These are phyloP conservation scores for Grosmannia serpens DNA, from an alignment of 2,329 filamentous ascomycete species.

Conservation along the genomic window DNA sequence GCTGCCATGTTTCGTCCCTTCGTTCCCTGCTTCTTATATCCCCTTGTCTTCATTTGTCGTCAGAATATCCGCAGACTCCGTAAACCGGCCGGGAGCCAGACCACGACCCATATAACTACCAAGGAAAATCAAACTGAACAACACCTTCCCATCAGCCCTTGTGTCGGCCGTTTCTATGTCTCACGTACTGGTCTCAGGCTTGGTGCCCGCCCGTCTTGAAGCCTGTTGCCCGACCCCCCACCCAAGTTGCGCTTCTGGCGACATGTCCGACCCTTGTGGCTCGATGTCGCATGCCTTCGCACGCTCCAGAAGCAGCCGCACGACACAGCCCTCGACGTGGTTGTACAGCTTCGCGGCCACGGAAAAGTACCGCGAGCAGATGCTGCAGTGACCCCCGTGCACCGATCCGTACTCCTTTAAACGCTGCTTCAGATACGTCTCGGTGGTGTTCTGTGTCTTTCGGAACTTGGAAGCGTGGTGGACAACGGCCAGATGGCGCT, in stretches of 20 bases:
- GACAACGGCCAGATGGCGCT: conserved; percentile 5
- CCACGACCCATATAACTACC: neutral
- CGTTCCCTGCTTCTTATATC: neutral
- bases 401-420: neutral
- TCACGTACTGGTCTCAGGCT: neutral
- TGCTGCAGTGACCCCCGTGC: conserved; percentile 1
- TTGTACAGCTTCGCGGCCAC: conserved; percentile 4
- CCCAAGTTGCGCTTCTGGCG: neutral
- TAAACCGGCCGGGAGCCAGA: neutral
- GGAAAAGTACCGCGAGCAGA: neutral
- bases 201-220: neutral
- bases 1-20: neutral
- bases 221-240: neutral
- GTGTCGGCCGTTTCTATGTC: neutral
- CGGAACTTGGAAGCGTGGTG: conserved; percentile 5
- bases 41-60: neutral
- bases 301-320: conserved; percentile 1
- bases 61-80: neutral
- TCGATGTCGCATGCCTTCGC: neutral
- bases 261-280: neutral
- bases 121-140: neutral
- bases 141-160: neutral
- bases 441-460: conserved; percentile 4
- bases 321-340: conserved; percentile 5
- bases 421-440: conserved; percentile 1